Percentiles rank a stretch among this genome's conserved stretches.
phyloP scores from a whole-genome alignment of 169 alveolate species.

The Plasmodium chabaudi region DNA sequence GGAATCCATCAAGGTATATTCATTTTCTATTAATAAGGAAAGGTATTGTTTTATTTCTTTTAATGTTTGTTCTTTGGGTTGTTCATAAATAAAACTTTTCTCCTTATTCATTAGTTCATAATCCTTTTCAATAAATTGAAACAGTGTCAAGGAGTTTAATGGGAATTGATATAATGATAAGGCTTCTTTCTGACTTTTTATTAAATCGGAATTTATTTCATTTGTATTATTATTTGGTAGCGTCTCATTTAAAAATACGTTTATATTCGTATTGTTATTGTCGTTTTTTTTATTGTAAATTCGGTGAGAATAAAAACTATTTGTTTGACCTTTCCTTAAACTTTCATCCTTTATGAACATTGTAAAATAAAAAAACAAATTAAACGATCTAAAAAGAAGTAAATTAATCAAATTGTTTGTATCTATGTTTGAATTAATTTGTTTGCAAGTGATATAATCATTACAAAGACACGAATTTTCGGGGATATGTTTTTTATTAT shows the following conservation, averaged over 20 bases:
- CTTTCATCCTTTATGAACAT: constrained; percentile 19
- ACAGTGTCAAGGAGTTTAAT: constrained; percentile 40
- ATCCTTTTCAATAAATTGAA: constrained; percentile 51
- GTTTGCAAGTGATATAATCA: constrained; percentile 36
- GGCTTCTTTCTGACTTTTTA: constrained; percentile 1
- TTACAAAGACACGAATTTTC: constrained; percentile 10
- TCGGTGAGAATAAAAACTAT: no score
- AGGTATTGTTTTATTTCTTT: constrained; percentile 61
- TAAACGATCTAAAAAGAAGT: constrained; percentile 66
- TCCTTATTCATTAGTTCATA: constrained; percentile 4
- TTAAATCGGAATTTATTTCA: neutral
- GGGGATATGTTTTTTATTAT: neutral
- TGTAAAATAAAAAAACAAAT: constrained; percentile 68
- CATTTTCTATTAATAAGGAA: constrained; percentile 52
- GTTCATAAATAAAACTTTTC: constrained; percentile 5
- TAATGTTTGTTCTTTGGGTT: constrained; percentile 1
- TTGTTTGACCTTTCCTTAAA: neutral
- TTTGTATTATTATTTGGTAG: neutral
- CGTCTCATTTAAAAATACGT: constrained; percentile 10
- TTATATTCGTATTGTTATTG: neutral
- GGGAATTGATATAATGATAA: constrained; percentile 60
- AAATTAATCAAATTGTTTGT: constrained; percentile 62
- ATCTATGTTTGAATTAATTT: constrained; percentile 59
- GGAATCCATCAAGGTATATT: constrained; percentile 54
- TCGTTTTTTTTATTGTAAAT: no score